A percentile compares a stretch with the other conserved stretches of the same genome.
Conservation (phyloP, 352 stramenopile genomes). For the Pythium coloratum region DNA sequence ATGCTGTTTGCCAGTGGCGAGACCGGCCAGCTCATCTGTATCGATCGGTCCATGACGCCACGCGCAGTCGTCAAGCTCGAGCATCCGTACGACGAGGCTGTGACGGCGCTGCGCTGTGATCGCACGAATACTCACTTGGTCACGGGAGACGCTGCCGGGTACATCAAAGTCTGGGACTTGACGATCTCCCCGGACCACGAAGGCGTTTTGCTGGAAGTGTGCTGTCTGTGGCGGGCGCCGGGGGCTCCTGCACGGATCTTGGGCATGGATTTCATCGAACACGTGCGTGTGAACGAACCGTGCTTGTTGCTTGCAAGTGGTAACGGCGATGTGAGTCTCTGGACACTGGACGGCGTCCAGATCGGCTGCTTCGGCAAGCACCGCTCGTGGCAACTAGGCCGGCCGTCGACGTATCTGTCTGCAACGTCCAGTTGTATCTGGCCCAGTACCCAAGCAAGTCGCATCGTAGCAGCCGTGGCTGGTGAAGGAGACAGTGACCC, state of each 20-base stretch:
- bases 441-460: slow-evolving; percentile 5
- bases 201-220: slow-evolving; percentile 54
- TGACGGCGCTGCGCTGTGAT: slow-evolving; percentile 59
- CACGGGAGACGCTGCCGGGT: slow-evolving; percentile 53
- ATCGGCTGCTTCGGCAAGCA: slow-evolving; percentile 70
- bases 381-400: slow-evolving; percentile 59
- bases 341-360: slow-evolving; percentile 67
- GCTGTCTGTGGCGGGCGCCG: slow-evolving; percentile 51
- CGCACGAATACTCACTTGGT: slow-evolving; percentile 60
- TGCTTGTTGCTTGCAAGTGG: slow-evolving; percentile 62
- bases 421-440: slow-evolving; percentile 46
- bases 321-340: slow-evolving; percentile 71
- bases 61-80: slow-evolving; percentile 47
- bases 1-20: slow-evolving; percentile 71
- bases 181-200: slow-evolving; percentile 52
- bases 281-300: slow-evolving; percentile 52
- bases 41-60: slow-evolving; percentile 65
- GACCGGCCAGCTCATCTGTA: slow-evolving; percentile 57
- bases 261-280: slow-evolving; percentile 63
- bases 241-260: slow-evolving; percentile 38
- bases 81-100: slow-evolving; percentile 36
- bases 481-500: not conserved
- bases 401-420: slow-evolving; percentile 47
- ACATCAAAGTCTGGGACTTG: slow-evolving; percentile 71
- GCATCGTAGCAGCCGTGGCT: not conserved